These are phyloP conservation scores for Ophiostoma australiae DNA, from an alignment of 2,329 filamentous ascomycete genomes.

Conservation along the genomic window DNA sequence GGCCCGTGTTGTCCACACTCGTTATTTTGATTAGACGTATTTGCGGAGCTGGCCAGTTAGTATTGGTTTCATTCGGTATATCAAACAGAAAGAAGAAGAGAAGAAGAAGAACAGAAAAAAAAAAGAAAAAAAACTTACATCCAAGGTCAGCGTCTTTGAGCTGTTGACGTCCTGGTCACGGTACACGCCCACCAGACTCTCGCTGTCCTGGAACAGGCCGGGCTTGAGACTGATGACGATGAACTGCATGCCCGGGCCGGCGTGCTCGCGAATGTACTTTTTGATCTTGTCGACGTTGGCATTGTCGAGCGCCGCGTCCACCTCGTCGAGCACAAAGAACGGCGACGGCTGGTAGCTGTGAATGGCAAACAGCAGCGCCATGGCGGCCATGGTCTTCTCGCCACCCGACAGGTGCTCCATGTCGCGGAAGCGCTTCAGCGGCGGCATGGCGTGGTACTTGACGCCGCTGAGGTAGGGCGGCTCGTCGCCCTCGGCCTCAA, in stretches of 20 bases:
- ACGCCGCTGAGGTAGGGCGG: conserved; percentile 93
- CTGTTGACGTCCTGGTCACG: conserved; percentile 91
- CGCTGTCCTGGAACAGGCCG: conserved; percentile 90
- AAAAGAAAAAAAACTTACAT: conserved; percentile 61
- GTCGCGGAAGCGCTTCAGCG: conserved; percentile 94
- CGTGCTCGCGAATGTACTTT: conserved; percentile 91
- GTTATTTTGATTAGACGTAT: conserved; percentile 22
- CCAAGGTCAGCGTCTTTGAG: conserved; percentile 83
- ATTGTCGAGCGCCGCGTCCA: conserved; percentile 96
- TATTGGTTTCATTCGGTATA: background rate
- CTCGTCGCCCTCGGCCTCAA: conserved; percentile 79
- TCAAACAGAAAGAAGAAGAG: too few relatives aligned
- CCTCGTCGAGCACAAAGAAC: conserved; percentile 97
- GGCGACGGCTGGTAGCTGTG: conserved; percentile 93
- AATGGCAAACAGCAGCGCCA: conserved; percentile 94
- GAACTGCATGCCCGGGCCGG: conserved; percentile 96
- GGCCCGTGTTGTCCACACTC: background rate
- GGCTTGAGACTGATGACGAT: conserved; percentile 97
- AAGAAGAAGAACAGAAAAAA: background rate
- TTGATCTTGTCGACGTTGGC: conserved; percentile 95
- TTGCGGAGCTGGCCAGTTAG: conserved; percentile 22
- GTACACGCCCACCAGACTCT: conserved; percentile 93
- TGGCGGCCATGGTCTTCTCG: conserved; percentile 96
- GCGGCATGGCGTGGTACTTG: conserved; percentile 98
- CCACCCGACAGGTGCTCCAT: conserved; percentile 98